Evolutionary conservation across 176 grass and related monocot species (phyloP).

Genomic region (Eleusine coracana): DNA sequence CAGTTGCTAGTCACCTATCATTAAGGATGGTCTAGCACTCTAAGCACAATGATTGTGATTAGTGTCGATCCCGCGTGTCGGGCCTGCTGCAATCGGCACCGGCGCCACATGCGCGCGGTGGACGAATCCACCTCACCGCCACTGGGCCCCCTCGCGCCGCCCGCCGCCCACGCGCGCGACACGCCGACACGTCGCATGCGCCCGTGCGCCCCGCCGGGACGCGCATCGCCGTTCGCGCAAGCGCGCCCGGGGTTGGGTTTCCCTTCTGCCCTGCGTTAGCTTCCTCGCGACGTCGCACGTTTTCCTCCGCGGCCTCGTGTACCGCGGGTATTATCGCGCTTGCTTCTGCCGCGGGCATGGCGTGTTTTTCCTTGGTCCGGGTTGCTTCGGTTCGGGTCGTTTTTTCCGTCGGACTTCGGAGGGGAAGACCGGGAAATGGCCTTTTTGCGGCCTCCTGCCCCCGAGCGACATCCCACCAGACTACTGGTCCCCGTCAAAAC

Average conservation of each 20-base stretch:
- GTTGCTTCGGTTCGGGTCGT: not conserved
- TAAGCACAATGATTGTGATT: not conserved
- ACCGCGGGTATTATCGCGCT: not conserved
- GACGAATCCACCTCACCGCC: too few species aligned
- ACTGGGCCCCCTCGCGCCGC: too few species aligned
- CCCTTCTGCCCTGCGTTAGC: not conserved
- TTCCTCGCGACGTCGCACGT: not conserved
- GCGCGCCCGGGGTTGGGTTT: not conserved
- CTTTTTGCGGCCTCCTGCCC: not conserved
- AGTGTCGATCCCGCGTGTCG: not conserved
- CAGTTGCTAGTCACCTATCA: not conserved
- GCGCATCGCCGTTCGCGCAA: not conserved
- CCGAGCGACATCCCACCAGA: constrained; percentile 38
- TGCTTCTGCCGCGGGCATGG: constrained; percentile 11
- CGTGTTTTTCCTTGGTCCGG: not conserved
- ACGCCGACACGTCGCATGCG: not conserved
- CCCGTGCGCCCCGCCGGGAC: not conserved
- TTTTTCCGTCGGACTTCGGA: not conserved
- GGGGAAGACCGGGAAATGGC: not conserved
- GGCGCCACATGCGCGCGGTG: not conserved
- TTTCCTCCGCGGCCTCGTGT: not conserved
- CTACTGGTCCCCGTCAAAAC: not conserved
- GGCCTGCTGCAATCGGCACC: not conserved
- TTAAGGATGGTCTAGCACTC: not conserved
- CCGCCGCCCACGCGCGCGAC: not conserved